These are phyloP conservation scores for Septoria petroselini DNA, from an alignment of 2,329 filamentous ascomycete species.

Conservation along the genomic window DNA sequence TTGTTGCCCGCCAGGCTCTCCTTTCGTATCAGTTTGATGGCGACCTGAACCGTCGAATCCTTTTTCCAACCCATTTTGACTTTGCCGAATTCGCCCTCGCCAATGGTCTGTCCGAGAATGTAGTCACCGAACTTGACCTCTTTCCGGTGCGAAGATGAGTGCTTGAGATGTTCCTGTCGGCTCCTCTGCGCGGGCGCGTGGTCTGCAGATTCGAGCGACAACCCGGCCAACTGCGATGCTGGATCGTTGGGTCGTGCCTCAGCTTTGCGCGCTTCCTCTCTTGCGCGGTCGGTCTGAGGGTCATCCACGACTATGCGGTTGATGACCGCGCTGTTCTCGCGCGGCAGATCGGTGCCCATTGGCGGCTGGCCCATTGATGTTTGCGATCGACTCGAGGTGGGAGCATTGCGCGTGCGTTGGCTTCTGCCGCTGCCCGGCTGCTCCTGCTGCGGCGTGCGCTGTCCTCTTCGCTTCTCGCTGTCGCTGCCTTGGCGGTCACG, in stretches of 20 bases:
- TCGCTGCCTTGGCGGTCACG: conserved; percentile 27
- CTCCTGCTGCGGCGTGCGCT: conserved; percentile 47
- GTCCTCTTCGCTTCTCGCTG: conserved; percentile 40
- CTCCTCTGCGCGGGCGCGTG: conserved; percentile 39
- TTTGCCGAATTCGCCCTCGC: conserved; percentile 97
- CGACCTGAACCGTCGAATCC: conserved; percentile 86
- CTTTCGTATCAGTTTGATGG: conserved; percentile 94
- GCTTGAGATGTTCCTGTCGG: conserved; percentile 58
- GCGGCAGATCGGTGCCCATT: conserved; percentile 55
- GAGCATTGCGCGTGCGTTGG: conserved; percentile 38
- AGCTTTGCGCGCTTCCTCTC: conserved; percentile 66
- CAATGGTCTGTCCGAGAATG: conserved; percentile 89
- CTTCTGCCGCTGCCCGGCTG: conserved; percentile 45
- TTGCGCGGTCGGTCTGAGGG: conserved; percentile 68
- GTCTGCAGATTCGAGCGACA: conserved; percentile 42
- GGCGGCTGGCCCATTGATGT: conserved; percentile 54
- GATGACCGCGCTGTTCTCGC: conserved; percentile 76
- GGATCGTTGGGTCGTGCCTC: conserved; percentile 52
- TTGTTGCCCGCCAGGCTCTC: conserved; percentile 87
- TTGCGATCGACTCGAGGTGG: conserved; percentile 45
- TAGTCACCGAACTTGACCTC: conserved; percentile 92
- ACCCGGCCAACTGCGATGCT: conserved; percentile 46
- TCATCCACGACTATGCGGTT: conserved; percentile 74
- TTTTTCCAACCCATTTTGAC: conserved; percentile 98
- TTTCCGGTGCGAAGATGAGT: conserved; percentile 55